phyloP scores from a whole-genome alignment of 106 monocot genomes.

The Posidonia australis region DNA sequence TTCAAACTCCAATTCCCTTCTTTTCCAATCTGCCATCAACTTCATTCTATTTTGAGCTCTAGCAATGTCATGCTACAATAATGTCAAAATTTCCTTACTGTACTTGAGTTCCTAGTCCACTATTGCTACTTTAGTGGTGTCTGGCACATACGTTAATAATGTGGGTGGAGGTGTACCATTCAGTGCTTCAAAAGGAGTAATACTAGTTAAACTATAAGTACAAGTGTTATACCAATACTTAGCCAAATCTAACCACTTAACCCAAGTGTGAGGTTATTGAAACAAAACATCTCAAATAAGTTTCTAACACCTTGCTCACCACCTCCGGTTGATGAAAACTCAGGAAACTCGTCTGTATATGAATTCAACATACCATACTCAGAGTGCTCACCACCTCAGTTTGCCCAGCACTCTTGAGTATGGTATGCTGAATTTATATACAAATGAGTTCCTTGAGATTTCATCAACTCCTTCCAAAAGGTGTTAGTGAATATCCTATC shows the following conservation, averaged over 20 bases:
- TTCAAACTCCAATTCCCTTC: no score
- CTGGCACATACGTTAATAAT: no score
- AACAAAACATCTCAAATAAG: no score
- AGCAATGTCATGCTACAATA: not conserved
- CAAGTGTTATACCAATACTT: slow-evolving; percentile 7
- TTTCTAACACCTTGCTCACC: no score
- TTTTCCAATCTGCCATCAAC: no score
- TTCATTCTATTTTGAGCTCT: no score
- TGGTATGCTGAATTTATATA: not conserved
- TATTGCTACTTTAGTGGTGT: no score
- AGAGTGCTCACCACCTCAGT: not conserved
- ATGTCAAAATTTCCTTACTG: not conserved
- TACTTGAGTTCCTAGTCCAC: not conserved
- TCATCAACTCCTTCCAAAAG: not conserved
- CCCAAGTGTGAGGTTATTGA: not conserved
- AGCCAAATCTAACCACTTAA: not conserved
- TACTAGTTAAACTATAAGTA: not conserved
- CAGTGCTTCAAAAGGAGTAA: slow-evolving; percentile 4
- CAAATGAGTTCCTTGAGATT: not conserved
- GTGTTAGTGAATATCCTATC: no score
- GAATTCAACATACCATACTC: no score
- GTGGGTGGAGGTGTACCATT: no score
- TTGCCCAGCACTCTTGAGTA: not conserved
- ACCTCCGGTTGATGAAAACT: no score
- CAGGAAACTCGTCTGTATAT: no score